Base-by-base conservation (phyloP, 208 protist species). In the Dictyostelium gargantuum region DNA sequence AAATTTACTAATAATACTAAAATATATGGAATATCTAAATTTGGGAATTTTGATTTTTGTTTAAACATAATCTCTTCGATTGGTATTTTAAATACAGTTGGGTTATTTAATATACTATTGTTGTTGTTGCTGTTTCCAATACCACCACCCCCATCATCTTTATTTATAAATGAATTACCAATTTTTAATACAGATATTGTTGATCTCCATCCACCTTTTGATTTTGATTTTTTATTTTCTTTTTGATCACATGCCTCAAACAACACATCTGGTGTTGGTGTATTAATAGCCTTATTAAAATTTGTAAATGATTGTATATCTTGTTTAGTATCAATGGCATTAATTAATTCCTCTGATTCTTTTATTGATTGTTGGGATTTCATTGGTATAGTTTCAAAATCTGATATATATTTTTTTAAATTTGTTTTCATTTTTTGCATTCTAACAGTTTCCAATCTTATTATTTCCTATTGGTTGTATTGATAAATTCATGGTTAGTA, bases 381-480 rank as follows among this genome's bases (percentile, higher is more conserved):
- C 15, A 8, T 0, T 32, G 81, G 81, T 61, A 77, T 73, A n/a
- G 32, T n/a, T 46, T 86, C 46, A 61, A 46, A 61, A 1, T 77
- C 81, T 15, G 32, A 40, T 2, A 86, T 66, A 23, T 70, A 86
- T 50, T 66, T 77, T 23, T 86, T 86, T 40, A 86, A 48, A 50
- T 86, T 86, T 1, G 81, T 86, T 63, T 86, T 86, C 61, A 86
- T 86, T 50, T 46, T 86, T 63, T 86, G 81, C 81, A 86, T 86
- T 50, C 81, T 42, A 63, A 86, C 58, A 1, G 81, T 86, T n/a
- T 86, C 81, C 17, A 86, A 38, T 66, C 68, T 75, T 48, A 76
- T 70, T 8, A 77, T 76, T 44, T 74, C n/a, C n/a, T n/a, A n/a
- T n/a, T n/a, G n/a, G n/a, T 52, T 23, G 10, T 44, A 40, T 44